phyloP scores from a whole-genome alignment of 2,329 filamentous ascomycete genomes.

The Emmonsia crescens region DNA sequence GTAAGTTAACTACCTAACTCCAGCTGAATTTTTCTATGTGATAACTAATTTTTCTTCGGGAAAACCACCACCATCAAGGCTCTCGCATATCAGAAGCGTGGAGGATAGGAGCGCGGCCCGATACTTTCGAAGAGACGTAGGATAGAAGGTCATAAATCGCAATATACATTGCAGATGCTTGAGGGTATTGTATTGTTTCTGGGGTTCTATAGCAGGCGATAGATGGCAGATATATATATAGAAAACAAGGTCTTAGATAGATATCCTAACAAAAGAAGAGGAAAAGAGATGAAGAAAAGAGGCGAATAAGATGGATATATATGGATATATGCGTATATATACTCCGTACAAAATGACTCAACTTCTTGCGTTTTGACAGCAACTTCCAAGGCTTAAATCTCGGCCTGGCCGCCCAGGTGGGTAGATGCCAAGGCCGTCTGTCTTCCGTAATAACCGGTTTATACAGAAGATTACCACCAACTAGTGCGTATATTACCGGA shows the following conservation, averaged over 20 bases:
- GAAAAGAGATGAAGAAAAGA: background rate
- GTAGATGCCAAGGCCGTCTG: background rate
- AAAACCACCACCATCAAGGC: background rate
- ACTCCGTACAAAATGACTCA: background rate
- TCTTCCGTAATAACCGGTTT: background rate
- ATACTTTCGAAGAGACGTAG: background rate
- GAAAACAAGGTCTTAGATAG: too few relatives aligned
- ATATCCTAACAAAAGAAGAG: too few relatives aligned
- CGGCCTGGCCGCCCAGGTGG: background rate
- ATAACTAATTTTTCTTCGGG: background rate
- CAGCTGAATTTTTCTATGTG: background rate
- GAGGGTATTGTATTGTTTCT: background rate
- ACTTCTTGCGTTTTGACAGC: background rate
- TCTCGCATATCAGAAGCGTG: slow-evolving; percentile 1
- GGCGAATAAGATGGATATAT: background rate
- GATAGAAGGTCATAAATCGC: background rate
- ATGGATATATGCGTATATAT: too few relatives aligned
- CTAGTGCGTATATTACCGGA: background rate
- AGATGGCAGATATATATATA: background rate
- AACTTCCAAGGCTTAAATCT: background rate
- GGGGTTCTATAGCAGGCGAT: background rate
- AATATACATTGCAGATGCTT: background rate
- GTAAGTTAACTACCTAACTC: background rate
- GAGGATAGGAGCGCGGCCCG: background rate
- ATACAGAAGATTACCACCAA: background rate